Evolutionary conservation across 2,329 filamentous ascomycete genomes (phyloP), one percentile per base, ranked within the genome.

Genomic region (Lecanicillium sp.): DNA sequence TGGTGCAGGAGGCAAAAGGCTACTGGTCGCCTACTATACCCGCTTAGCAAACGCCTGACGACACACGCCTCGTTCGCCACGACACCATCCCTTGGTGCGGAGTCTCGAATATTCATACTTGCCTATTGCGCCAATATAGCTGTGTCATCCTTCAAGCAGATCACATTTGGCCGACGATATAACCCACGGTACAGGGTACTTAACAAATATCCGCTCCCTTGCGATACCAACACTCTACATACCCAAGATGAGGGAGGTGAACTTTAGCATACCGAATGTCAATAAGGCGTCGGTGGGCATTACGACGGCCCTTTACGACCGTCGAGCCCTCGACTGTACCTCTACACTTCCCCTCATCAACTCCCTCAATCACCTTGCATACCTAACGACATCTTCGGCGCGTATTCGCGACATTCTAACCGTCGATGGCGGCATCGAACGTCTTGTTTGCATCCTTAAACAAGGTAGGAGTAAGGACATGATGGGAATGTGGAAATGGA

Each of bases 401-500:
- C 86, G 92, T 46, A 98, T 98, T 61, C 80, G 92, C 53, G 92
- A 98, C 59, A 98, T 98, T 47, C 76, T 98, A 48, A 96, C 90
- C 41, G 87, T 98, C 66, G 92, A 98, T 83, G 92, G 92, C 63
- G 92, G 92, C 45, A 92, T 98, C 61, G 92, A 98, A 68, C 73
- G 90, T 48, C 71, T 98, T 51, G 86, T 98, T 58, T 95, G 88
- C 74, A 95, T 98, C 56, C 77, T 98, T 61, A 98, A 98, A 65
- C 87, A 95, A 64, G 92, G 92, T 46, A 77, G 92, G 57, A 95
- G 86, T 66, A 94, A 89, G 64, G 90, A 98, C 60, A 83, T 95
- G 80, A 95, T 96, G 90, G 90, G 95, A 61, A 95, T 95, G 85
- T 98, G 92, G 92, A 96, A 96, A 65, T 98, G 92, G 92, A 98